These are phyloP conservation scores for Purpureocillium lavendulum DNA, from an alignment of 2,329 filamentous ascomycete species.

Conservation along the genomic window DNA sequence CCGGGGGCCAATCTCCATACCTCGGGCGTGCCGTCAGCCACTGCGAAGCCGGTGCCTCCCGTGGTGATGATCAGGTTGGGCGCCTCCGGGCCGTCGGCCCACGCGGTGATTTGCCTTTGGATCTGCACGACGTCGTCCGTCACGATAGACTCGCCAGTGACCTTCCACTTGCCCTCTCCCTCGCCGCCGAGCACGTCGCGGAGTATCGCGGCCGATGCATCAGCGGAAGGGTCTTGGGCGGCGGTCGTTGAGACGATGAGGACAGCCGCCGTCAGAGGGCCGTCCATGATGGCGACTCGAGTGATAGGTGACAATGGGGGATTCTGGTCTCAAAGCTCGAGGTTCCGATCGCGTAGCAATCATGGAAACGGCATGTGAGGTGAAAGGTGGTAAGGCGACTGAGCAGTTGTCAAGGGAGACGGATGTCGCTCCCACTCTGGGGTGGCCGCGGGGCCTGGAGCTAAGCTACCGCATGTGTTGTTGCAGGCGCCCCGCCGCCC, in stretches of 20 bases:
- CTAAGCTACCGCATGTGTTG: no score
- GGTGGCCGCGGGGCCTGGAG: no score
- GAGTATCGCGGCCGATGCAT: constrained; percentile 62
- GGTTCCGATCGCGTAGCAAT: no score
- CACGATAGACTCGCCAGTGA: constrained; percentile 65
- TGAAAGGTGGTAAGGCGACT: no score
- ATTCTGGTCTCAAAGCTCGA: no score
- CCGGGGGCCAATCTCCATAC: constrained; percentile 32
- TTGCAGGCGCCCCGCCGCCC: no score
- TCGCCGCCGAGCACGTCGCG: constrained; percentile 59
- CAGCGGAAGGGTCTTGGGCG: constrained; percentile 66
- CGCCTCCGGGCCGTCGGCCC: constrained; percentile 58
- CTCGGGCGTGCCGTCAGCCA: constrained; percentile 81
- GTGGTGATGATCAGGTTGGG: constrained; percentile 79
- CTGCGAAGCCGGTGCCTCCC: constrained; percentile 87
- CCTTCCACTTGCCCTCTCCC: constrained; percentile 63
- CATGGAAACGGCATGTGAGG: no score
- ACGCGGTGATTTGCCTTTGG: constrained; percentile 61
- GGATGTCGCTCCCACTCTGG: no score
- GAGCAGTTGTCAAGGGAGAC: no score
- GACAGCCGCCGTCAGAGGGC: constrained; percentile 61
- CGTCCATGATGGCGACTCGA: constrained; percentile 13
- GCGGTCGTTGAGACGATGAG: constrained; percentile 90
- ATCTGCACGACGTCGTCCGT: constrained; percentile 69
- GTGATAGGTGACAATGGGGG: no score